Evolutionary conservation across 352 stramenopile genomes (phyloP).

Genomic region (Globisporangium takayamanum): DNA sequence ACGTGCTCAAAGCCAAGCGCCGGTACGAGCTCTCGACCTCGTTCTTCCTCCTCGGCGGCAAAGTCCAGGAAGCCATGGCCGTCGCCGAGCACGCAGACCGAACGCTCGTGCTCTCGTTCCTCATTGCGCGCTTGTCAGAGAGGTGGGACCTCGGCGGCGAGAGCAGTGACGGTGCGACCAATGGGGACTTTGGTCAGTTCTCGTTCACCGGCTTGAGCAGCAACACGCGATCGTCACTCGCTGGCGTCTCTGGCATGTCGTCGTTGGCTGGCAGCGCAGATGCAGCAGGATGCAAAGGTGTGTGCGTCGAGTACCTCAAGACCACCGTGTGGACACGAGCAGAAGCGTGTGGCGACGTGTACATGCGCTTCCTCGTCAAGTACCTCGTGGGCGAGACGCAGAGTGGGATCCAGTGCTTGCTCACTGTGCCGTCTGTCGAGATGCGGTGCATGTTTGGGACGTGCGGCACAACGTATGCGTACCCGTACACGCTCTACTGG

Average conservation of each 20-base stretch:
- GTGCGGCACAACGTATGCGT: conserved; percentile 3
- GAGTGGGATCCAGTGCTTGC: conserved; percentile 38
- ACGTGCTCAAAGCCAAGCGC: conserved; percentile 83
- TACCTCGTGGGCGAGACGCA: conserved; percentile 47
- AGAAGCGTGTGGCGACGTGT: conserved; percentile 50
- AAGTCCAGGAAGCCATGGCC: conserved; percentile 68
- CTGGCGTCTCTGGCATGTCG: conserved; percentile 1
- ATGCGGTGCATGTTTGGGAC: conserved; percentile 58
- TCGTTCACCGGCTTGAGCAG: conserved; percentile 57
- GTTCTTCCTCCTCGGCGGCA: conserved; percentile 79
- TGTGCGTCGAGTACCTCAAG: conserved; percentile 61
- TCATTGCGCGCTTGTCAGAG: conserved; percentile 71
- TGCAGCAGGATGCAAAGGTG: conserved; percentile 19
- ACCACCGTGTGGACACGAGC: conserved; percentile 46
- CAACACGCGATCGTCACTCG: conserved; percentile 26
- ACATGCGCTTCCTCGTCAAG: conserved; percentile 71
- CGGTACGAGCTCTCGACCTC: conserved; percentile 71
- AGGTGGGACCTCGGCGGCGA: conserved; percentile 59
- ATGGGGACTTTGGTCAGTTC: conserved; percentile 23
- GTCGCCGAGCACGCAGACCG: conserved; percentile 69
- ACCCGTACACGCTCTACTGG: conserved; percentile 54
- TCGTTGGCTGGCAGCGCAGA: background rate
- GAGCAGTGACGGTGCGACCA: conserved; percentile 6
- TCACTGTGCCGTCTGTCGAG: conserved; percentile 35
- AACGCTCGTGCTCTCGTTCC: conserved; percentile 68